Conservation (phyloP, 192 early-diverging fungal species). For the Entomortierella lignicola region DNA sequence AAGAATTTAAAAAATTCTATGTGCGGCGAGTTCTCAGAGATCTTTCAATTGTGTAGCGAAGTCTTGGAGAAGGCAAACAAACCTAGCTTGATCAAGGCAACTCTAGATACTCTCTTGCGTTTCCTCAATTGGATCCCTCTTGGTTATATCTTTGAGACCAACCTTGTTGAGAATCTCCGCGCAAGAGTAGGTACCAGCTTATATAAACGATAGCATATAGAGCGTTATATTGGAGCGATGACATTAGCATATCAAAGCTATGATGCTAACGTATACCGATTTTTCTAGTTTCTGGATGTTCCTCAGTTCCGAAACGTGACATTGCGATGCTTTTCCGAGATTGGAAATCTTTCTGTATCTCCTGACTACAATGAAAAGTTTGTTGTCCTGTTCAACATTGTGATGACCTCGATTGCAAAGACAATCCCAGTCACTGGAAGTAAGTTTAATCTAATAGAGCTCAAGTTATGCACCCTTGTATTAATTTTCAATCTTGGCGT, state of each 20-base stretch:
- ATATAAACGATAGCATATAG: neutral
- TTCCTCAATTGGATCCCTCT: conserved; percentile 99
- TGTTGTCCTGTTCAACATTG: conserved; percentile 83
- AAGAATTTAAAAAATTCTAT: conserved; percentile 93
- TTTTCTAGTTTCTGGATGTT: conserved; percentile 81
- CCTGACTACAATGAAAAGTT: conserved; percentile 88
- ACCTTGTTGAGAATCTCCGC: conserved; percentile 86
- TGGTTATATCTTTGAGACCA: conserved; percentile 98
- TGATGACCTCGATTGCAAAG: conserved; percentile 72
- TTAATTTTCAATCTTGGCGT: too few relatives aligned
- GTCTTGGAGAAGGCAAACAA: conserved; percentile 92
- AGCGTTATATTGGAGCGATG: neutral
- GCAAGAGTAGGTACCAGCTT: conserved; percentile 67
- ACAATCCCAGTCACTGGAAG: conserved; percentile 76
- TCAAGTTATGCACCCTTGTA: neutral
- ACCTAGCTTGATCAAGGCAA: conserved; percentile 89
- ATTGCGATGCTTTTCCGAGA: conserved; percentile 97
- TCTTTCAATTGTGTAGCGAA: conserved; percentile 93
- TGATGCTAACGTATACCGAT: neutral
- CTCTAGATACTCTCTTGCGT: conserved; percentile 89
- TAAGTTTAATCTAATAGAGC: conserved; percentile 46
- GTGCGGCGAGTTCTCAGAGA: conserved; percentile 94
- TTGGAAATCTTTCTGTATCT: conserved; percentile 82
- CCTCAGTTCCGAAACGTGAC: conserved; percentile 91
- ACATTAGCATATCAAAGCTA: neutral